Base-by-base conservation (phyloP, 2,329 filamentous ascomycete genomes). In the Monosporascus sp. region DNA sequence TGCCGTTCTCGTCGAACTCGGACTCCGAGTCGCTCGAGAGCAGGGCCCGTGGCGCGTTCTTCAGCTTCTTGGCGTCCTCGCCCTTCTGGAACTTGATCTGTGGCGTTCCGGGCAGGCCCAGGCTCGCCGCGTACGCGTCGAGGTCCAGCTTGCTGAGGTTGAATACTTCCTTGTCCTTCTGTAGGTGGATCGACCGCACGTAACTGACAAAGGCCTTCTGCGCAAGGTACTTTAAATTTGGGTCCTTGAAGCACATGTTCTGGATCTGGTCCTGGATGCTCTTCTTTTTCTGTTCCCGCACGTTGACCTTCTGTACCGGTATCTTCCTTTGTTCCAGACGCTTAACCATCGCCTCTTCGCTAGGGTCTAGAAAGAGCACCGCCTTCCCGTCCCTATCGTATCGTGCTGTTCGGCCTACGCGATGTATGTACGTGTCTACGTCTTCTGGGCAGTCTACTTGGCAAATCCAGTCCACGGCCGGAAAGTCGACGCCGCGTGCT, bases 401-500 rank as follows among this genome's bases (percentile, higher is more conserved):
- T 22, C 93, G 83, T n/a, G 94, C 94, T 18, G 94, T 97, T 31
- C 94, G 84, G 2, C 94, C 94, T 5, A 97, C 93, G 54, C 94
- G 85, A 72, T 99, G 94, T 61, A 99, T 97, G 65, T 99, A 99
- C 0, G 94, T 99, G 65, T 97, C 94, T 4, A 89, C 88, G 69
- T 99, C 93, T 70, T 99, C 94, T 0, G 94, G 94, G 60, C 90
- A 96, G 69, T 99, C 94, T n/a, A 90, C 81, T 68, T 99, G 94
- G n/a, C 99, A 90, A 5, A 99, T 94, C 88, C 94, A 99, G 69
- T 99, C 94, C 0, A 99, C 94, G 3, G 91, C 87, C 0, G 94
- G 94, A 67, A 99, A 97, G 70, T 99, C 94, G 14, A 99, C 81
- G 58, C 94, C 94, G 70, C 94, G 83, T 0, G 94, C 94, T 4